These are phyloP conservation scores for Russula emetica DNA, from an alignment of 768 basidiomycete species.

Conservation along the genomic window DNA sequence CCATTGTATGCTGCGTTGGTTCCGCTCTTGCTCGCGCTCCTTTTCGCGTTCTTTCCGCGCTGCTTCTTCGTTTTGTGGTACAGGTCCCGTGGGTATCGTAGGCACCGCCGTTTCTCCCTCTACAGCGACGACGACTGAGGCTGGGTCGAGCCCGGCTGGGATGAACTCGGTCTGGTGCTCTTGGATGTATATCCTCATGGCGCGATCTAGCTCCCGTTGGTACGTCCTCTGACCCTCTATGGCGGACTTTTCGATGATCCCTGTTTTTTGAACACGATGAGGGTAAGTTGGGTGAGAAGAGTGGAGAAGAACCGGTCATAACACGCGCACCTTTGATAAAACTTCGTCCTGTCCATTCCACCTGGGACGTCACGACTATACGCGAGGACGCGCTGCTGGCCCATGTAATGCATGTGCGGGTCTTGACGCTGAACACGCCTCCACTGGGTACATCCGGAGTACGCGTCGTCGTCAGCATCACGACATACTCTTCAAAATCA, in stretches of 20 bases:
- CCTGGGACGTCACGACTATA: conserved; percentile 82
- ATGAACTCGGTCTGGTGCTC: conserved; percentile 88
- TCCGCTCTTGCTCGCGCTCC: conserved; percentile 49
- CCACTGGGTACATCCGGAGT: conserved; percentile 96
- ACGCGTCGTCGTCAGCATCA: conserved; percentile 81
- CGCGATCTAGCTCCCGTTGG: conserved; percentile 74
- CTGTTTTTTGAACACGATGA: conserved; percentile 38
- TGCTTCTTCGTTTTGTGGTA: conserved; percentile 36
- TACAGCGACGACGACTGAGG: conserved; percentile 46
- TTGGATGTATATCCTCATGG: conserved; percentile 85
- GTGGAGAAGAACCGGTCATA: not conserved
- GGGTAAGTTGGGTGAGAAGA: not conserved
- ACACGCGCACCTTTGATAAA: conserved; percentile 80
- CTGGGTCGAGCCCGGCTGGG: conserved; percentile 69
- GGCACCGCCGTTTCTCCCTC: conserved; percentile 34
- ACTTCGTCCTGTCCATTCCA: conserved; percentile 95
- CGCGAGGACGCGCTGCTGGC: conserved; percentile 71
- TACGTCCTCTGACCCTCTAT: conserved; percentile 91
- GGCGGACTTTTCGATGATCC: conserved; percentile 87
- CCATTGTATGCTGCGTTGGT: conserved; percentile 76
- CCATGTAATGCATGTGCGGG: conserved; percentile 93
- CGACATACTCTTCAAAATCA: conserved; percentile 81
- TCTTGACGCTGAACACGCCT: conserved; percentile 89
- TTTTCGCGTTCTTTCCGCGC: conserved; percentile 47
- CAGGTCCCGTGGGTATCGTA: conserved; percentile 25